Base-by-base conservation (phyloP, 2,329 filamentous ascomycete genomes). In the Calonectria pteridis region DNA sequence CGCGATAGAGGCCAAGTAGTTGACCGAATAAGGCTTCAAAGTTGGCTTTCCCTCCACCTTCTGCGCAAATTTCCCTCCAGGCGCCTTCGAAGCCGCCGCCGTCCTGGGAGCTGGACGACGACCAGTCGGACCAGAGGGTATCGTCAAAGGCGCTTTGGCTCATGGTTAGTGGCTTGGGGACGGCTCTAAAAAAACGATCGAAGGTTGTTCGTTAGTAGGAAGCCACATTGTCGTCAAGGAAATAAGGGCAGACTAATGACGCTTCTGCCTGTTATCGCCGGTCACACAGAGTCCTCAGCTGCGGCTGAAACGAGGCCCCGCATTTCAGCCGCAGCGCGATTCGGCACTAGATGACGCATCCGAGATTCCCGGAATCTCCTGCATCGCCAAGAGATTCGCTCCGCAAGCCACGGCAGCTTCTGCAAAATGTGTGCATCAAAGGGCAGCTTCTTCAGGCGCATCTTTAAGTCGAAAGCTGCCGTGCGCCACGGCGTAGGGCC, bases 41-140 rank as follows among this genome's bases (percentile, higher is more conserved):
- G 35, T 20, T 9, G 14, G 55, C 55, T n/a, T 62, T 62, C 9
- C 55, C 55, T 23, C 55, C 55, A 2, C 13, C n/a, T 20, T 40
- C 33, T 40, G 55, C 33, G 26, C 6, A 16, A 10, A 62, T 40
- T 37, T 62, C 55, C 23, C 26, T 62, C 55, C 55, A 62, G 33
- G 14, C 55, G 20, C 55, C 55, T 23, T 62, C 55, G 23, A 62
- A 62, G 23, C 55, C 55, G 33, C 23, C 35, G 9, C 40, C 55
- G 13, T n/a, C n/a, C n/a, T 62, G 55, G 35, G 55, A 62, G n/a
- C 33, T 20, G n/a, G 55, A n/a, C n/a, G n/a, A n/a, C n/a, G n/a
- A 62, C 55, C 55, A 62, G 55, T 62, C 55, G 33, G 55, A 62
- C 55, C 55, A 62, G 31, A 62, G 55, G 33, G 55, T 62, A 16